These are phyloP conservation scores for Bidens hawaiensis DNA, from an alignment of 140 eudicot genomes.

Conservation along the genomic window DNA sequence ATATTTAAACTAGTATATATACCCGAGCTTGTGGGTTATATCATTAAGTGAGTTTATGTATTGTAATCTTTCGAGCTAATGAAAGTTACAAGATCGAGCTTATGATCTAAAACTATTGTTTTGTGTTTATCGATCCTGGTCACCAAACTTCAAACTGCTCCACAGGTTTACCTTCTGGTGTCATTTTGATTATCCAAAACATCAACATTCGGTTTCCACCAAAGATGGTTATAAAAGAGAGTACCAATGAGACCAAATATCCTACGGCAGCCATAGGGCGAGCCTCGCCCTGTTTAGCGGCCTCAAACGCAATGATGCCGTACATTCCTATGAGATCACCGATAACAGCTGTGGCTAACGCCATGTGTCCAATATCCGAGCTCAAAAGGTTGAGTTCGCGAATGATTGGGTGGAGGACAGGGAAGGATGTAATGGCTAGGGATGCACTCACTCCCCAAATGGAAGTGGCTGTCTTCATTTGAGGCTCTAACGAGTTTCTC, in stretches of 20 bases:
- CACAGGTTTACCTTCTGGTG: constrained; percentile 78
- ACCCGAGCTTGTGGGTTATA: too few species aligned
- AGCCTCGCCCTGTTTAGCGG: constrained; percentile 60
- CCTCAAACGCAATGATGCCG: constrained; percentile 54
- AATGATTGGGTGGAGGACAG: constrained; percentile 67
- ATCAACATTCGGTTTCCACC: constrained; percentile 45
- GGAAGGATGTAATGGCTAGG: constrained; percentile 64
- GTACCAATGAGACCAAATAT: constrained; percentile 33
- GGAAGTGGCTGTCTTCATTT: constrained; percentile 36
- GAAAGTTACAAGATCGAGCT: too few species aligned
- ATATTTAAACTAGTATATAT: too few species aligned
- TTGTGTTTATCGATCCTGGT: too few species aligned
- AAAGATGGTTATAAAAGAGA: constrained; percentile 18
- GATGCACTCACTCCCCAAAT: constrained; percentile 61
- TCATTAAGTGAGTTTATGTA: too few species aligned
- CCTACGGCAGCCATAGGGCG: constrained; percentile 46
- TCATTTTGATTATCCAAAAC: constrained; percentile 50
- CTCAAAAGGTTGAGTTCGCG: constrained; percentile 75
- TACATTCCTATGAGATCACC: constrained; percentile 59
- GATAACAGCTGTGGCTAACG: constrained; percentile 52
- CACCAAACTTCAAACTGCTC: too few species aligned
- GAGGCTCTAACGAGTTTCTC: constrained; percentile 30
- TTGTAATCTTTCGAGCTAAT: too few species aligned
- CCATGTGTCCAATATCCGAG: constrained; percentile 77
- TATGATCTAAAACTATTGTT: too few species aligned